Evolutionary conservation across 2,329 filamentous ascomycete species (phyloP), one percentile per base, ranked within the genome.

Genomic region (Incumbomyces delicatus): DNA sequence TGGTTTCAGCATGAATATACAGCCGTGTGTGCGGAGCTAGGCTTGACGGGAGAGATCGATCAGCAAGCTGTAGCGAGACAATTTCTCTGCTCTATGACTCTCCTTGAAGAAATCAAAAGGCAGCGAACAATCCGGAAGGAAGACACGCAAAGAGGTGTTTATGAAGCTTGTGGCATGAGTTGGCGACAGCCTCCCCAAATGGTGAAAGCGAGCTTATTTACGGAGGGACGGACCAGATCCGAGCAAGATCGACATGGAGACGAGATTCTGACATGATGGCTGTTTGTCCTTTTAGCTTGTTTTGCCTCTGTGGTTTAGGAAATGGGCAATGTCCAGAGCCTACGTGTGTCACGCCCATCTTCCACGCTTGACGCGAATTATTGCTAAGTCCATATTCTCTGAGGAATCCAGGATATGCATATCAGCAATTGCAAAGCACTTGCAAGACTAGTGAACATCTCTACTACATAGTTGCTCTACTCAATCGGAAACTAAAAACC

Each of bases 101-200:
- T 56, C 8, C 48, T 51, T 22, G 47, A 54, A 30, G 54, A 56
- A 42, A 47, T 54, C 35, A 41, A 47, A 14, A 38, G 39, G n/a
- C 48, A 50, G 13, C 41, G 47, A 10, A 27, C 46, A 4, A 43
- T 52, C 44, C 44, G 54, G n/a, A 32, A 30, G 33, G 31, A 48
- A n/a, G 54, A 56, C 41, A 42, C 34, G 13, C 39, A 47, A 29
- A 50, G 49, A 42, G 54, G 54, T 11, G 33, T 54, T 5, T 56
- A 54, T 39, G 49, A 53, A 31, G 41, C 50, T 29, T 53, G 50
- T 14, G 52, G 54, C 18, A 51, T 46, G 41, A 56, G 54, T 47
- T 56, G 54, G 52, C 47, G 52, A 37, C 50, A 54, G 29, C 54
- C 54, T 10, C 14, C 48, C n/a, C 17, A 33, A 18, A 10, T 14